Evolutionary conservation across 345 rosid genomes (phyloP).

Genomic region (Ailanthus altissimus): DNA sequence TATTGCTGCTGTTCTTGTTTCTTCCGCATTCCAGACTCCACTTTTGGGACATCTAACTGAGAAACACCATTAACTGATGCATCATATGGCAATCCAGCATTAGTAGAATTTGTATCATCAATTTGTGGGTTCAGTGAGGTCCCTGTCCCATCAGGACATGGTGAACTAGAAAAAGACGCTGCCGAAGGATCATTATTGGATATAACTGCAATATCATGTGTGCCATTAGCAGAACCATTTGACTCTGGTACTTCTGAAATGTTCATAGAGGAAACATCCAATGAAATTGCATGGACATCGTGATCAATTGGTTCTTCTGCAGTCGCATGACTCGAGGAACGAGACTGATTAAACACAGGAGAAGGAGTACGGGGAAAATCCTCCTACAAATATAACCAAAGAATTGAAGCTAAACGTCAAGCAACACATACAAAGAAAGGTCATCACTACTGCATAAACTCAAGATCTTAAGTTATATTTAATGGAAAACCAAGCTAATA

Average conservation of each 20-base stretch:
- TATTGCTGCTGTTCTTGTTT: conserved; percentile 60
- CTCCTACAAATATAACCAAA: conserved; percentile 48
- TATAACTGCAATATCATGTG: conserved; percentile 44
- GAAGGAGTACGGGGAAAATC: conserved; percentile 74
- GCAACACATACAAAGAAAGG: not conserved
- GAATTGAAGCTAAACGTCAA: conserved; percentile 15
- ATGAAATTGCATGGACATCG: conserved; percentile 47
- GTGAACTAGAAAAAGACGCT: conserved; percentile 37
- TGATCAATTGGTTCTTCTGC: conserved; percentile 53
- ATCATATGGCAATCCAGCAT: conserved; percentile 40
- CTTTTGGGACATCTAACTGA: conserved; percentile 41
- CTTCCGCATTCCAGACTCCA: conserved; percentile 43
- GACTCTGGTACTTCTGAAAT: conserved; percentile 51
- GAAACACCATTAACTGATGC: conserved; percentile 36
- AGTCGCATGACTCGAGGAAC: conserved; percentile 56
- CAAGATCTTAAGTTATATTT: not conserved
- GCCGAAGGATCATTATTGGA: conserved; percentile 44
- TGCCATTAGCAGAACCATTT: conserved; percentile 47
- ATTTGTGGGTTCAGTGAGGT: conserved; percentile 33
- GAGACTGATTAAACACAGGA: conserved; percentile 77
- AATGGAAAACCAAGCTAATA: not conserved
- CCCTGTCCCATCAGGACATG: conserved; percentile 31
- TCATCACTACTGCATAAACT: not conserved
- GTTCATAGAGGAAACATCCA: conserved; percentile 51
- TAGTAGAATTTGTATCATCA: conserved; percentile 41